Base-by-base conservation (phyloP, 73 alveolate species). In the Stentor coeruleus region DNA sequence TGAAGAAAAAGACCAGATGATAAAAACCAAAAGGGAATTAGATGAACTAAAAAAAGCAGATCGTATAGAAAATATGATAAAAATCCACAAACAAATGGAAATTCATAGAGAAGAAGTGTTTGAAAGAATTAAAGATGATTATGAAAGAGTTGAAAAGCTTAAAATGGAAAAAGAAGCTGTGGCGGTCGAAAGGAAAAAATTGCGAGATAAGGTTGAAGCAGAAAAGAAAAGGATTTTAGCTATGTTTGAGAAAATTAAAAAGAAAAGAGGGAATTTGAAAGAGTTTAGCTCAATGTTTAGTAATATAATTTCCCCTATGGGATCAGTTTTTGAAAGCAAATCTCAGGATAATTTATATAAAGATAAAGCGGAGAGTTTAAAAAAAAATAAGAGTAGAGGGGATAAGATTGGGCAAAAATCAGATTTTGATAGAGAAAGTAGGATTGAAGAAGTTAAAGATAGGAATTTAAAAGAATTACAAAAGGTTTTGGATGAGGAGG, bases 401-500 rank as follows among this genome's bases (percentile, higher is more conserved):
- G 3, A 33, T 58, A n/a, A 79, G 42, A 20, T 3, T n/a, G 33
- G 90, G 77, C 30, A 35, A 58, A 20, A 33, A 41, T n/a, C n/a
- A n/a, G n/a, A n/a, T n/a, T n/a, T n/a, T n/a, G n/a, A n/a, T n/a
- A n/a, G n/a, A n/a, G n/a, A n/a, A 20, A 74, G 35, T 36, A 83
- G 39, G 26, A 30, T 84, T 30, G 91, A 85, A 33, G 59, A 81
- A 38, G 35, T 85, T 14, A 85, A 85, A 81, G 39, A 30, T 26
- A 81, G 58, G 60, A 66, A 85, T 76, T 57, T 80, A 39, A 3
- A 35, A 59, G 88, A 85, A 81, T 55, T 85, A 42, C 87, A 82
- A 20, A 59, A 82, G n/a, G n/a, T 86, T n/a, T 20, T 86, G 2
- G 92, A 86, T 38, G 74, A 82, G 37, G 92, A 86, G 75, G 59